These are phyloP conservation scores for Metschnikowia cubensis DNA, from an alignment of 805 yeast species.

Conservation along the genomic window DNA sequence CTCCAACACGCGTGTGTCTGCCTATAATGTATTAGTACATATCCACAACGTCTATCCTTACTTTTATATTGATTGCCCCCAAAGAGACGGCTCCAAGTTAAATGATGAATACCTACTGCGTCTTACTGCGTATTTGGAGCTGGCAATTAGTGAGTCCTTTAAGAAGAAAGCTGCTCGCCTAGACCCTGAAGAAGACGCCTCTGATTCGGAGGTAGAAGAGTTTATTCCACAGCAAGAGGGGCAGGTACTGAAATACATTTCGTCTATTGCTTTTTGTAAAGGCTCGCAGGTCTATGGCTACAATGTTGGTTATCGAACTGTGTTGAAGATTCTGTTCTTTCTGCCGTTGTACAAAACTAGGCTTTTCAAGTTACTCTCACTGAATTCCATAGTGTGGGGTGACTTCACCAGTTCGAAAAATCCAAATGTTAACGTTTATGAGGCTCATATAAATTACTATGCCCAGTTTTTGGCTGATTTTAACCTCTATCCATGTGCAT, in stretches of 20 bases:
- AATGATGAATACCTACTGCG: conserved; percentile 30
- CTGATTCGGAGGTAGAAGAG: conserved; percentile 9
- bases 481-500: conserved; percentile 80
- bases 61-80: conserved; percentile 60
- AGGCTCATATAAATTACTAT: conserved; percentile 73
- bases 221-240: conserved; percentile 2
- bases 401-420: conserved; percentile 1
- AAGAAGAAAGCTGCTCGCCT: conserved; percentile 16
- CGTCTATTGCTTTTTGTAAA: conserved; percentile 60
- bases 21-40: conserved; percentile 48
- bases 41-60: conserved; percentile 86
- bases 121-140: conserved; percentile 45
- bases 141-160: conserved; percentile 37
- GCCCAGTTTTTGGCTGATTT: conserved; percentile 80
- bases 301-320: conserved; percentile 57
- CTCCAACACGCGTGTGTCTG: conserved; percentile 30
- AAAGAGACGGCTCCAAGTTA: conserved; percentile 20
- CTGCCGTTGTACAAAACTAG: conserved; percentile 59
- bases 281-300: conserved; percentile 86
- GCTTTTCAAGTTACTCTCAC: conserved; percentile 45
- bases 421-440: conserved; percentile 38
- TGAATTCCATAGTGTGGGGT: conserved; percentile 13
- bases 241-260: conserved; percentile 41
- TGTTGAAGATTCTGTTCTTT: conserved; percentile 63
- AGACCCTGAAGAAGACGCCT: conserved; percentile 11